A percentile compares a stretch with the other conserved stretches of the same genome.
Conservation (phyloP, 1,139 yeast genomes). For the Starmera stellimalicola region DNA sequence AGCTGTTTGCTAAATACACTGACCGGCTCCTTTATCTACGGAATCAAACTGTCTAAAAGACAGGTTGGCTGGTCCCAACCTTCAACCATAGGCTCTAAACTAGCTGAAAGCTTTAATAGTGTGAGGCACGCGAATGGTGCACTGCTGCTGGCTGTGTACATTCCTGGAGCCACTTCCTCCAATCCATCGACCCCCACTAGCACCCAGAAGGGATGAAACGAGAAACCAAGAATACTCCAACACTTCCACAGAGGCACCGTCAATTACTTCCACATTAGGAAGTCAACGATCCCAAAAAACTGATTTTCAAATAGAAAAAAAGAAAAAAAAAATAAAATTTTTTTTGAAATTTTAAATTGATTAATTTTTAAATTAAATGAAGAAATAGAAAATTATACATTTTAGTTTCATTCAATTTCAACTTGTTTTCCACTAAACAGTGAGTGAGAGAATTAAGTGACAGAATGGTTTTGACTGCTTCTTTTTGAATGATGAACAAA, state of each 20-base stretch:
- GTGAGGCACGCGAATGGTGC: slow-evolving; percentile 24
- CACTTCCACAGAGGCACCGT: too few species aligned
- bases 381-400: too few species aligned
- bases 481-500: slow-evolving; percentile 10
- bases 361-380: too few species aligned
- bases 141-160: not conserved
- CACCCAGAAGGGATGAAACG: not conserved
- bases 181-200: not conserved
- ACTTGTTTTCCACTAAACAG: too few species aligned
- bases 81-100: slow-evolving; percentile 46
- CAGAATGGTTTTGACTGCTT: not conserved
- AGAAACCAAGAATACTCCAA: too few species aligned
- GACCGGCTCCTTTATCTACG: slow-evolving; percentile 38
- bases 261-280: not conserved
- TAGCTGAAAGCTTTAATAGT: slow-evolving; percentile 45
- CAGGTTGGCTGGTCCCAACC: slow-evolving; percentile 69
- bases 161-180: not conserved
- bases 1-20: slow-evolving; percentile 32
- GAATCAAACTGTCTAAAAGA: slow-evolving; percentile 30
- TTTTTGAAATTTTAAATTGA: not conserved
- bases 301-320: not conserved
- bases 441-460: too few species aligned
- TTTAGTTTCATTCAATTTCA: too few species aligned
- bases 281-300: not conserved
- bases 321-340: not conserved